phyloP scores from a whole-genome alignment of 2,329 filamentous ascomycete genomes.

The Malbranchea zuffiana region DNA sequence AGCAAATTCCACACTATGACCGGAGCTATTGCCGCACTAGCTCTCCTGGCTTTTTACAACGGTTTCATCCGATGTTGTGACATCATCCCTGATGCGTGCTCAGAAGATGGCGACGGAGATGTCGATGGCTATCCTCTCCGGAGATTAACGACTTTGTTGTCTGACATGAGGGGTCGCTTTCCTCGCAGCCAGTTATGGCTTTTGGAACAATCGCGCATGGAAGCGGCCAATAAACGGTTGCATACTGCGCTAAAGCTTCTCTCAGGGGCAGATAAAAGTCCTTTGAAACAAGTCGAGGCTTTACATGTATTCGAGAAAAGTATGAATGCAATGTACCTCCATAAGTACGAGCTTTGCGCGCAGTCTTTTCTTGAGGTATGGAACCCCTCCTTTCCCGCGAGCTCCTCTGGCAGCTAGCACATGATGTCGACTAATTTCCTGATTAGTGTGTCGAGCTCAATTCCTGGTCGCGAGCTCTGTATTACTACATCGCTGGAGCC shows the following conservation, averaged over 20 bases:
- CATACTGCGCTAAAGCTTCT: conserved; percentile 58
- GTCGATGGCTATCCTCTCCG: conserved; percentile 61
- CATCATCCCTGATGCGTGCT: conserved; percentile 57
- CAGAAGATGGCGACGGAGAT: conserved; percentile 37
- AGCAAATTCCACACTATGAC: conserved; percentile 80
- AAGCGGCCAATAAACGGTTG: conserved; percentile 56
- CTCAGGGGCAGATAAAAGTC: conserved; percentile 48
- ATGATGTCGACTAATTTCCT: background rate
- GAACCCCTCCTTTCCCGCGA: background rate
- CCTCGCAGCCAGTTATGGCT: conserved; percentile 77
- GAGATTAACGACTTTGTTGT: conserved; percentile 56
- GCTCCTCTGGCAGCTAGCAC: background rate
- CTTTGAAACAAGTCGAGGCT: conserved; percentile 80
- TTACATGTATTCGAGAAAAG: conserved; percentile 77
- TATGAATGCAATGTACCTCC: conserved; percentile 65
- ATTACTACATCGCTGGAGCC: conserved; percentile 75
- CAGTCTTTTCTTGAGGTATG: conserved; percentile 56
- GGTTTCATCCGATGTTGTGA: conserved; percentile 76
- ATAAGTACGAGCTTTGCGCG: conserved; percentile 64
- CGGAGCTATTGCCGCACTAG: conserved; percentile 75
- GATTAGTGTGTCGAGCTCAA: conserved; percentile 62
- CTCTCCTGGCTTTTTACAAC: conserved; percentile 79
- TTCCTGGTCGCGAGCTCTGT: conserved; percentile 80
- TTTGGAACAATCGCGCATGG: conserved; percentile 73
- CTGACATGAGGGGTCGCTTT: conserved; percentile 64